Evolutionary conservation across 1,284 basidiomycete genomes (phyloP), one percentile per base, ranked within the genome.

Genomic region (Ustanciosporium gigantosporum): DNA sequence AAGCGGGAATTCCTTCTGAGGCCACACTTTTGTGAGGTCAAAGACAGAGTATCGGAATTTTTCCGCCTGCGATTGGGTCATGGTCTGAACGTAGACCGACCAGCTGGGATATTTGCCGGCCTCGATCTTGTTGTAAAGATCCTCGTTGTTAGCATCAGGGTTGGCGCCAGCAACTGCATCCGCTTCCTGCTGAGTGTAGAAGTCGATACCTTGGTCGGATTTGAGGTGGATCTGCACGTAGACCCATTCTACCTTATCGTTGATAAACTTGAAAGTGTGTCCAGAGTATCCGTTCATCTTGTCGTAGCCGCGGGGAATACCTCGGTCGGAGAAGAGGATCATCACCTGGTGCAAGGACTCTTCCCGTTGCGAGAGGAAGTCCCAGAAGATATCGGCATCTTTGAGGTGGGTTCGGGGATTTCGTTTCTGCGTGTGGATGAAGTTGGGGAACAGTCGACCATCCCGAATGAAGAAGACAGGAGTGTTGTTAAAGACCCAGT

Each of bases 401-500:
- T 88, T 90, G 61, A 90, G 79, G 79, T 92, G 88, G 9, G 89
- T 91, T 78, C 90, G 88, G 17, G 90, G 90, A 79, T 89, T 86
- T 72, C 90, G 85, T 84, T 95, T 94, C 80, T 92, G 90, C 25
- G 90, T 91, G 82, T 94, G 91, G 71, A 94, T 93, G 81, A 95
- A 93, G 81, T 90, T 86, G 7, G 82, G 82, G 75, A 84, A 84
- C 31, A 41, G 37, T 20, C 36, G 13, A 13, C 80, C 78, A 70
- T 79, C 80, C 36, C 79, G 75, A 23, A 80, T 43, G 64, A 76
- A 76, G 59, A 78, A 77, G 17, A 75, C 61, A 5, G 68, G 73
- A 0, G 71, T 70, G 43, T 73, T 67, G 47, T 74, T 65, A 22
- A 57, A 46, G n/a, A 60, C 58, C 37, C 46, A 36, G 37, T 66